A percentile compares a stretch with the other conserved stretches of the same genome.
Conservation (phyloP, 306 rosid species). For the Cucurbita pepo region DNA sequence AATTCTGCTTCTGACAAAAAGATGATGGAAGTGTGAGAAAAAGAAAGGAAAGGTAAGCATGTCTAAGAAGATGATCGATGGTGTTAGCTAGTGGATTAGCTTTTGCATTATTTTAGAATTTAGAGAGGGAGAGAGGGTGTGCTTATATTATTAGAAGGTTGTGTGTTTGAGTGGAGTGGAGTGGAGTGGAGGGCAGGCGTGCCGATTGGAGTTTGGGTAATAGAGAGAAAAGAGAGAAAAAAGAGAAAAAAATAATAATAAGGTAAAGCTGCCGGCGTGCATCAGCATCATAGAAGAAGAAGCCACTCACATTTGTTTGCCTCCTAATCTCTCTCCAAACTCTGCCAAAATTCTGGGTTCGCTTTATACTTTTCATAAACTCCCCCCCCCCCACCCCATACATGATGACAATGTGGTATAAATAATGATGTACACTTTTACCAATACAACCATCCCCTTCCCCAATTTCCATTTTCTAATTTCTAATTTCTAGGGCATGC, state of each 20-base stretch:
- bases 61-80: conserved; percentile 15
- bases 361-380: conserved; percentile 17
- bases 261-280: conserved; percentile 94
- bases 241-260: neutral
- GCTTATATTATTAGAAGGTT: neutral
- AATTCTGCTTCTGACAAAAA: conserved; percentile 49
- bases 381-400: neutral
- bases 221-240: no score
- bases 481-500: conserved; percentile 3
- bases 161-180: conserved; percentile 66
- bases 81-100: conserved; percentile 51
- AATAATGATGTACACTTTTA: neutral
- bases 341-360: conserved; percentile 45
- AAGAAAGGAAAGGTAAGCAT: conserved; percentile 14
- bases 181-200: conserved; percentile 99
- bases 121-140: conserved; percentile 7
- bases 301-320: conserved; percentile 23
- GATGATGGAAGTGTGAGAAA: conserved; percentile 38
- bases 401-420: neutral
- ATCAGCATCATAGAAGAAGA: conserved; percentile 44
- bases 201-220: conserved; percentile 34
- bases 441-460: neutral
- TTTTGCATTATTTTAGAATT: conserved; percentile 25
- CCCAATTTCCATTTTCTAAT: neutral
- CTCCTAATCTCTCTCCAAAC: conserved; percentile 60